A percentile compares a stretch with the other conserved stretches of the same genome.
Conservation (phyloP, 2,329 filamentous ascomycete species). For the Trichophyton verrucosum region DNA sequence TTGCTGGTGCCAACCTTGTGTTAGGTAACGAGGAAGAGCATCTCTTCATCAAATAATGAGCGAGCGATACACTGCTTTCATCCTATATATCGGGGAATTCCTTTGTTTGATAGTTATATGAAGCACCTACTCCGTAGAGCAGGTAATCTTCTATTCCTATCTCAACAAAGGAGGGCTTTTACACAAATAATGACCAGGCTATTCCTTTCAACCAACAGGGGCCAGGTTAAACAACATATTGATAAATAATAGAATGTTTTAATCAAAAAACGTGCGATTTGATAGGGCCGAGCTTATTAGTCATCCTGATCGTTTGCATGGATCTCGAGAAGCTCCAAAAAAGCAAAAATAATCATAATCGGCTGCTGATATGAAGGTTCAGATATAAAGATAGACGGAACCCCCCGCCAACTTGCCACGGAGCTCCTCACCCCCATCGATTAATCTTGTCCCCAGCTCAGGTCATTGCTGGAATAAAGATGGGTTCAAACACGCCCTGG, state of each 20-base stretch:
- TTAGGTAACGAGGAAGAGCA: too few relatives aligned
- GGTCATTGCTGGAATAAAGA: background rate
- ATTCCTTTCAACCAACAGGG: background rate
- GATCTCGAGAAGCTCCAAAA: background rate
- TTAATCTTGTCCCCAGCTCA: background rate
- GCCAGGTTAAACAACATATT: background rate
- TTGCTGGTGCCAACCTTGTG: too few relatives aligned
- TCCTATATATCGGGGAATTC: too few relatives aligned
- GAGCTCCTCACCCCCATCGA: background rate
- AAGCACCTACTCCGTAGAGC: too few relatives aligned
- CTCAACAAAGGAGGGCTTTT: background rate
- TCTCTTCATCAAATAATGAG: too few relatives aligned
- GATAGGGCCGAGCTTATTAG: background rate
- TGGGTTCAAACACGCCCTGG: conserved; percentile 5
- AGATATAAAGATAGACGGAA: background rate
- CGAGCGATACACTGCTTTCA: too few relatives aligned
- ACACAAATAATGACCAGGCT: background rate
- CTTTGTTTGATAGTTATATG: too few relatives aligned
- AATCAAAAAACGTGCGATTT: background rate
- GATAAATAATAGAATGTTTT: background rate
- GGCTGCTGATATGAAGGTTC: background rate
- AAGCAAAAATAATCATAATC: background rate
- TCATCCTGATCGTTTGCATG: background rate
- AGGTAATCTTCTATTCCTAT: too few relatives aligned
- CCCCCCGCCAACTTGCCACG: background rate